These are phyloP conservation scores for Aureobasidium sp. DNA, from an alignment of 2,329 filamentous ascomycete species.

Conservation along the genomic window DNA sequence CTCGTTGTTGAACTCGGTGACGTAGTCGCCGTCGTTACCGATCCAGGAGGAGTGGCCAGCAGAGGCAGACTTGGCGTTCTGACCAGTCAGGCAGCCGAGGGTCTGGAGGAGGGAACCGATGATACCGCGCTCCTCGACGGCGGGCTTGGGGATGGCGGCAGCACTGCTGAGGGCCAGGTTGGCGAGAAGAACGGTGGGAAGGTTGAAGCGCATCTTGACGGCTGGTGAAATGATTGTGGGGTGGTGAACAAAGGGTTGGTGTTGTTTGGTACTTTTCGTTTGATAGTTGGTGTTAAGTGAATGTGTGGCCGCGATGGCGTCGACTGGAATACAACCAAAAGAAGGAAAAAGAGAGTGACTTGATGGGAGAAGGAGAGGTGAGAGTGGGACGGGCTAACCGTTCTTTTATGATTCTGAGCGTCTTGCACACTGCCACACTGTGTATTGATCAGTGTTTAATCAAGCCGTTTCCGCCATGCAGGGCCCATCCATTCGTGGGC, in stretches of 20 bases:
- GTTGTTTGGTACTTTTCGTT: conserved; percentile 1
- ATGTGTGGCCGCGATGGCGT: conserved; percentile 11
- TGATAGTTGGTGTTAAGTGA: conserved; percentile 3
- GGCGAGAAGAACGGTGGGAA: conserved; percentile 11
- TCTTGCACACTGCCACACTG: not conserved
- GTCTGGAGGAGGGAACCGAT: conserved; percentile 9
- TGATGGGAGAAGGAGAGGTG: not conserved
- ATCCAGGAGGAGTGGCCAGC: conserved; percentile 11
- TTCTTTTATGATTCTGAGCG: conserved; percentile 11
- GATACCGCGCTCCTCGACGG: conserved; percentile 12
- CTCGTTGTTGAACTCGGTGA: conserved; percentile 17
- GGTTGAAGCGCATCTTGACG: conserved; percentile 11
- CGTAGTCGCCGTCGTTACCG: conserved; percentile 14
- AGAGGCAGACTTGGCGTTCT: conserved; percentile 10
- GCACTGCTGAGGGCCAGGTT: conserved; percentile 13
- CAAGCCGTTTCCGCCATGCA: conserved; percentile 8
- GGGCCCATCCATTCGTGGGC: conserved; percentile 2
- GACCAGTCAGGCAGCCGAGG: conserved; percentile 12
- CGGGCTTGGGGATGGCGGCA: conserved; percentile 11
- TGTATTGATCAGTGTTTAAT: conserved; percentile 10
- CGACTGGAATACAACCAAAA: conserved; percentile 6
- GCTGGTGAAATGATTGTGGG: not conserved
- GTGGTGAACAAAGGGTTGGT: not conserved
- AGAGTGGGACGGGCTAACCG: not conserved
- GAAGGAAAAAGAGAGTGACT: conserved; percentile 7